Conservation (phyloP, 2,329 filamentous ascomycete genomes). For the Phialemoniopsis sp. region DNA sequence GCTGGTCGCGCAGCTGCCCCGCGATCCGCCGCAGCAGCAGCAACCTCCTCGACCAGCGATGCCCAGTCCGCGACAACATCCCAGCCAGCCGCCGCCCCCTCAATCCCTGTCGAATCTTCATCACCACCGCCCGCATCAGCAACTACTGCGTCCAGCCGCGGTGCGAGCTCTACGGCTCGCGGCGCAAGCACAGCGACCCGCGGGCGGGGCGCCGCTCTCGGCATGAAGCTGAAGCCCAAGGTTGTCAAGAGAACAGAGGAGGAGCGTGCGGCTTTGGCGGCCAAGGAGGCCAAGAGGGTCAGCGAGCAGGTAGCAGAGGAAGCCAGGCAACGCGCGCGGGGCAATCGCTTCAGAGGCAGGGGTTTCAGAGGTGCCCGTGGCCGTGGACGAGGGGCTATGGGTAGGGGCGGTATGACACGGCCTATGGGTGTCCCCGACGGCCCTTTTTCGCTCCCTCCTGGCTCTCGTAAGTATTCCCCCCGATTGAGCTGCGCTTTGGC, state of each 20-base stretch:
- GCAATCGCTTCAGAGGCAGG: conserved; percentile 18
- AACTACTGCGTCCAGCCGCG: conserved; percentile 3
- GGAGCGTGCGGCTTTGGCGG: conserved; percentile 28
- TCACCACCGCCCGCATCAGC: conserved; percentile 6
- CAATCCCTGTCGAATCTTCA: neutral
- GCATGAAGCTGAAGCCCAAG: conserved; percentile 24
- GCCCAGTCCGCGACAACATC: no score
- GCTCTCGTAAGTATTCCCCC: conserved; percentile 15
- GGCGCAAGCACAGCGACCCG: conserved; percentile 1
- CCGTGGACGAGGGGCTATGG: conserved; percentile 20
- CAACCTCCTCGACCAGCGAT: no score
- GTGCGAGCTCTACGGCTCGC: conserved; percentile 2
- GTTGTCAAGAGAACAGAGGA: conserved; percentile 24
- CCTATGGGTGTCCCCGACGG: conserved; percentile 25
- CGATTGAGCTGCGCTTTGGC: neutral
- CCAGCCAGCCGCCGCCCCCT: no score
- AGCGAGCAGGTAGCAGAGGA: conserved; percentile 23
- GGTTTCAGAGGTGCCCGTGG: conserved; percentile 17
- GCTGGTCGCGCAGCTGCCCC: conserved; percentile 1
- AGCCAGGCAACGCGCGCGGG: conserved; percentile 15
- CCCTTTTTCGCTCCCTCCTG: conserved; percentile 25
- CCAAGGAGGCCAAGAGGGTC: conserved; percentile 23
- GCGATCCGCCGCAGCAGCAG: conserved; percentile 2
- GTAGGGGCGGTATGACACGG: conserved; percentile 17
- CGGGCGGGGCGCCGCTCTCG: conserved; percentile 1